These are phyloP conservation scores for Eucalyptus curtisii DNA, from an alignment of 345 rosid genomes.

Conservation along the genomic window DNA sequence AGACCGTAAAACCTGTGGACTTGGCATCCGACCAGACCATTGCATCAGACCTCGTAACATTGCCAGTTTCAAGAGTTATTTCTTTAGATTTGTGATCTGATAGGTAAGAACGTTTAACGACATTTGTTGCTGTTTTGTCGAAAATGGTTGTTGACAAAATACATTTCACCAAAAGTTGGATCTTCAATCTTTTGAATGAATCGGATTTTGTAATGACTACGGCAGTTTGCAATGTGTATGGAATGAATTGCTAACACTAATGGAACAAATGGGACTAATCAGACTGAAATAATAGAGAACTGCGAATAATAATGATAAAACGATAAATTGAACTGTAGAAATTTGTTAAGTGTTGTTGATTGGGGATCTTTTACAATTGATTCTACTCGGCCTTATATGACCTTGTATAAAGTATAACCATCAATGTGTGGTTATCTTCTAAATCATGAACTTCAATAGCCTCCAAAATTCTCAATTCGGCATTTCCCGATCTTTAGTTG, in stretches of 20 bases:
- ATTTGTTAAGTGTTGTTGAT: background rate
- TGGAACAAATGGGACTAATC: too few relatives aligned
- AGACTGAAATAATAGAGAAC: background rate
- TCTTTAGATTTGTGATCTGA: background rate
- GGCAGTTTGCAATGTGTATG: accelerated
- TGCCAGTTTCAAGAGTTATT: background rate
- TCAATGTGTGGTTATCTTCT: background rate
- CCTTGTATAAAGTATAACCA: background rate
- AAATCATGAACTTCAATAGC: background rate
- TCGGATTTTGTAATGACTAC: accelerated
- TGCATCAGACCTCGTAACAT: background rate
- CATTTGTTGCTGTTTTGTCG: background rate
- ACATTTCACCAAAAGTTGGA: background rate
- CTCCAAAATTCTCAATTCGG: background rate
- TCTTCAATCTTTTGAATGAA: background rate
- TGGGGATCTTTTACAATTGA: background rate
- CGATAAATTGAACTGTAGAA: background rate
- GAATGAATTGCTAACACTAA: background rate
- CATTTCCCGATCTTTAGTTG: background rate
- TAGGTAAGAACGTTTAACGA: background rate
- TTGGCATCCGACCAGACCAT: background rate
- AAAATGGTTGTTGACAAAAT: background rate
- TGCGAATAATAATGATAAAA: background rate
- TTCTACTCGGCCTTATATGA: background rate
- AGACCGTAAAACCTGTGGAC: background rate